Conservation (phyloP, 305 asterid species). For the Fraxinus dipetala region DNA sequence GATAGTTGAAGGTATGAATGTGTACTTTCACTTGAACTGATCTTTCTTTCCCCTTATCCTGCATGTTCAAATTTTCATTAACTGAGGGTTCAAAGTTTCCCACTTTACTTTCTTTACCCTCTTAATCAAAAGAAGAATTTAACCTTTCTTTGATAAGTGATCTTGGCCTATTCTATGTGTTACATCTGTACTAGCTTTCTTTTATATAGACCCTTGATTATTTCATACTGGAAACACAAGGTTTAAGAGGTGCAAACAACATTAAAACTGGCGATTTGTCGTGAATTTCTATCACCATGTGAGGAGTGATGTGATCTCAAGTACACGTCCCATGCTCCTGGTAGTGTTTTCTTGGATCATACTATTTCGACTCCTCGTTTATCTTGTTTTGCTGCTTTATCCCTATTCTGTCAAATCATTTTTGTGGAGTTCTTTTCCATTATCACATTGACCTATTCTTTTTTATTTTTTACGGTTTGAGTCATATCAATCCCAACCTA, state of each 20-base stretch:
- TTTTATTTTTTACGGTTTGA: neutral
- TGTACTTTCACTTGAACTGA: constrained; percentile 11
- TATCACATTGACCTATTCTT: neutral
- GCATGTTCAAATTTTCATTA: constrained; percentile 17
- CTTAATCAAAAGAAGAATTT: neutral
- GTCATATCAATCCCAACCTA: neutral
- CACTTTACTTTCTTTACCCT: constrained; percentile 1
- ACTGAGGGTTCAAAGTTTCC: neutral
- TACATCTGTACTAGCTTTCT: neutral
- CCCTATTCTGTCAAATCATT: neutral
- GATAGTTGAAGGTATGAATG: constrained; percentile 81
- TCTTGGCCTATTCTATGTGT: constrained; percentile 7
- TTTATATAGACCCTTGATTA: neutral
- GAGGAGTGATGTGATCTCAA: neutral
- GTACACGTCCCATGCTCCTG: neutral
- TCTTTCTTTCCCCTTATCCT: constrained; percentile 14
- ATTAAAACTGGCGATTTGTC: neutral
- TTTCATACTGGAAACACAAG: neutral
- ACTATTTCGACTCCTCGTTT: neutral
- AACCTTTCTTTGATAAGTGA: neutral
- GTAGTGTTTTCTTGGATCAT: neutral
- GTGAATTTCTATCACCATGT: neutral
- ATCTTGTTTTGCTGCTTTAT: constrained; percentile 3
- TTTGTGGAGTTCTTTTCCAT: neutral
- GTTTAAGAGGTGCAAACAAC: neutral